phyloP scores from a whole-genome alignment of 257 asterid genomes.

The Rubia yunnanensis region DNA sequence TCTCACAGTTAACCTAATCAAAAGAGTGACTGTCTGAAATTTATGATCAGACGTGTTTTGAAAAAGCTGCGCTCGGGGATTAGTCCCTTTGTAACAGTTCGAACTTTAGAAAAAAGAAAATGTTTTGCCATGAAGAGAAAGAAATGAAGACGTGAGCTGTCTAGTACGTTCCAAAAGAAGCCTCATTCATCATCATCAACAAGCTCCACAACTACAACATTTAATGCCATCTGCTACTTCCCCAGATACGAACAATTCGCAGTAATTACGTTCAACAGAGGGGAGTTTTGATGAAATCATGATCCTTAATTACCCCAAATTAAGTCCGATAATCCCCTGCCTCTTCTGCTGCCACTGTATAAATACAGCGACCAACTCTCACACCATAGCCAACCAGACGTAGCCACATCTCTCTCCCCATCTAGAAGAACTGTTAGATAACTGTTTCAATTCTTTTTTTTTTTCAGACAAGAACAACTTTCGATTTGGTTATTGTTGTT shows the following conservation, averaged over 20 bases:
- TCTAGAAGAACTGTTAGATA: constrained; percentile 9
- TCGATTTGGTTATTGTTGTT: not conserved
- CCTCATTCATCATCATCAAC: constrained; percentile 3
- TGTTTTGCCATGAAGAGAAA: not conserved
- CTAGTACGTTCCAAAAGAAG: not conserved
- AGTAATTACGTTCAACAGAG: too few species aligned
- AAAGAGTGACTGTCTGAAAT: too few species aligned
- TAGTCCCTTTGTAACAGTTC: too few species aligned
- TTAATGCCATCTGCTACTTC: not conserved
- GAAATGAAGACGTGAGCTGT: not conserved
- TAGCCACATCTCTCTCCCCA: too few species aligned
- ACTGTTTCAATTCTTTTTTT: not conserved
- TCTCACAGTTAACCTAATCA: too few species aligned
- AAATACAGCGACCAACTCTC: constrained; percentile 18
- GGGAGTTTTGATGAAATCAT: not conserved
- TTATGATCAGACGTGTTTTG: too few species aligned
- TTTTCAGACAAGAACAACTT: not conserved
- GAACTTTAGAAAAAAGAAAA: too few species aligned
- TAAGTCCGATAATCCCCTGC: too few species aligned
- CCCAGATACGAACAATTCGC: not conserved
- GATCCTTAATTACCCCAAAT: not conserved
- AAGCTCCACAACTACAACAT: constrained; percentile 32
- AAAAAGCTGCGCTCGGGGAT: too few species aligned
- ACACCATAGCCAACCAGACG: constrained; percentile 53
- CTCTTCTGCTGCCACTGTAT: not conserved